Conservation (phyloP, 148 eudicot species). For the Persicaria tinctoria region DNA sequence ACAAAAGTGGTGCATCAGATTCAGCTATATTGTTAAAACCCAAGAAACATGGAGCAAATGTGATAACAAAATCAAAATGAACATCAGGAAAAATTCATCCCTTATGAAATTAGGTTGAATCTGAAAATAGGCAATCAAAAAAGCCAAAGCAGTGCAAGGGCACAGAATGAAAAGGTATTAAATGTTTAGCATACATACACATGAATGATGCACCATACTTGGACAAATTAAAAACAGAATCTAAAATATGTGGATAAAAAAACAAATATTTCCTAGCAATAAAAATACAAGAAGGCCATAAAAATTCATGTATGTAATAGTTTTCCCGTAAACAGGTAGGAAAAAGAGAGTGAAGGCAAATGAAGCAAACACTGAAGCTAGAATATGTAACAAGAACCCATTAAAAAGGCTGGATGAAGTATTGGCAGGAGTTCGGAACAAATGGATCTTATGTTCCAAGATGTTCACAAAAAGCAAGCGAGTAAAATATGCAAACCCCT, state of each 20-base stretch:
- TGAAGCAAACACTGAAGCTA: constrained; percentile 5
- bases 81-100: not conserved
- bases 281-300: not conserved
- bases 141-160: not conserved
- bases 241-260: not conserved
- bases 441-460: not conserved
- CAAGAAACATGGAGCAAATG: not conserved
- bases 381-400: not conserved
- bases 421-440: not conserved
- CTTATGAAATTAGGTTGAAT: not conserved
- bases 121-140: not conserved
- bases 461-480: not conserved
- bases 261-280: not conserved
- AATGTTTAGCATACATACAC: not conserved
- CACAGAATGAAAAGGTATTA: not conserved
- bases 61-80: not conserved
- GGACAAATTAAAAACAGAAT: not conserved
- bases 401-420: not conserved
- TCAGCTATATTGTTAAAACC: not conserved
- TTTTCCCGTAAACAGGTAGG: not conserved
- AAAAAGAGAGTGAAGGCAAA: not conserved
- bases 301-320: not conserved
- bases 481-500: not conserved
- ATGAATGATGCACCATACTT: not conserved
- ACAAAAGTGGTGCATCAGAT: not conserved